Evolutionary conservation across 129 eudicot species (phyloP).

Genomic region (Arctium minus): DNA sequence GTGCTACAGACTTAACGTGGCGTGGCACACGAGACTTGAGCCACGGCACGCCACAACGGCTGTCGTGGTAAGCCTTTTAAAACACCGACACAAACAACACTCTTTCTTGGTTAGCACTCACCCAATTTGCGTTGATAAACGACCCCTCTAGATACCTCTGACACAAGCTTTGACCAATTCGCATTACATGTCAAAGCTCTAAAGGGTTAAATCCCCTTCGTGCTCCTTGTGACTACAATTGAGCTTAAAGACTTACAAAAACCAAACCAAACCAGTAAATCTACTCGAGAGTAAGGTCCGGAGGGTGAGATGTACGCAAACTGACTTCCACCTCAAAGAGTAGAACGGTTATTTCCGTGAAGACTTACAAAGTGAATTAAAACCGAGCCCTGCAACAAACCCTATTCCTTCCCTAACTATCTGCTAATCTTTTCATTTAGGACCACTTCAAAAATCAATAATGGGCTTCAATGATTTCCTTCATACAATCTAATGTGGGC

Average conservation of each 20-base stretch:
- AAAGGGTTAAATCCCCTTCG: neutral
- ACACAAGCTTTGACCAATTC: neutral
- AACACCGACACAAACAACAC: too few relatives aligned
- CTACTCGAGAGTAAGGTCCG: neutral
- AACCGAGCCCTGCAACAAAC: neutral
- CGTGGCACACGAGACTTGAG: too few relatives aligned
- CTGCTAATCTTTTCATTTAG: neutral
- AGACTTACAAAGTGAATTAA: neutral
- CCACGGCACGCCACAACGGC: too few relatives aligned
- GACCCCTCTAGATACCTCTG: neutral
- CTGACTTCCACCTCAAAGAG: neutral
- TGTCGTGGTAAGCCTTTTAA: too few relatives aligned
- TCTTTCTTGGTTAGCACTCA: neutral
- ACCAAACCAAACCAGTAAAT: neutral
- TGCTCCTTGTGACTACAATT: neutral
- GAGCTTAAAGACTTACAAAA: neutral
- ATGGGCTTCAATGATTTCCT: constrained; percentile 25
- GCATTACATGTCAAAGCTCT: neutral
- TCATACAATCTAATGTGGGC: constrained; percentile 22
- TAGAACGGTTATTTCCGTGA: neutral
- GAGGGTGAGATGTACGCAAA: neutral
- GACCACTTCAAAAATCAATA: neutral
- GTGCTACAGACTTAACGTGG: too few relatives aligned
- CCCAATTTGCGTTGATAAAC: neutral
- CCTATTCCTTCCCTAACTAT: neutral